These are phyloP conservation scores for Daucus carota DNA, from an alignment of 129 eudicot species.

Conservation along the genomic window DNA sequence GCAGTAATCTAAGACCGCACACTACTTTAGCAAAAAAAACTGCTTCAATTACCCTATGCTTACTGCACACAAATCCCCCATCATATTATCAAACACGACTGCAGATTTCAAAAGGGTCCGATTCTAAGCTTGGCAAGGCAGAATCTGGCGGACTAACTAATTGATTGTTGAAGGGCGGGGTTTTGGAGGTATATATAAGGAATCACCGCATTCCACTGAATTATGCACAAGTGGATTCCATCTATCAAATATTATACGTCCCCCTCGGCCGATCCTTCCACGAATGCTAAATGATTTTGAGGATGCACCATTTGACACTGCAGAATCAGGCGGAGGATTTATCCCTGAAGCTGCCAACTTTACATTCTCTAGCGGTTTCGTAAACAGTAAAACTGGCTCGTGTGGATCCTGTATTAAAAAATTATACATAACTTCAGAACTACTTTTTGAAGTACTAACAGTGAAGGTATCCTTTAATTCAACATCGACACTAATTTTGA, in stretches of 20 bases:
- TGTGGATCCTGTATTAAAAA: conserved; percentile 63
- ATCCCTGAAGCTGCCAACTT: conserved; percentile 81
- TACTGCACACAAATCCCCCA: not conserved
- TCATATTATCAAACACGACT: not conserved
- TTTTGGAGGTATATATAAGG: conserved; percentile 49
- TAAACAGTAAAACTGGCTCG: conserved; percentile 78
- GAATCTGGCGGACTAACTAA: conserved; percentile 12
- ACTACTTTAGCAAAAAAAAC: not conserved
- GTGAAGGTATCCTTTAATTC: not conserved
- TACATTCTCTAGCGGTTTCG: conserved; percentile 65
- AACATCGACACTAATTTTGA: not conserved
- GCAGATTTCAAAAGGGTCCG: not conserved
- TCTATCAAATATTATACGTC: conserved; percentile 80
- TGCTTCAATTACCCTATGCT: not conserved
- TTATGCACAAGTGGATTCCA: conserved; percentile 70
- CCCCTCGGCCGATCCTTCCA: conserved; percentile 92
- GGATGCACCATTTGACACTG: conserved; percentile 22
- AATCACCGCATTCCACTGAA: conserved; percentile 45
- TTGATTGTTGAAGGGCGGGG: conserved; percentile 30
- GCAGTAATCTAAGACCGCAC: conserved; percentile 1
- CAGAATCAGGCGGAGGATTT: conserved; percentile 51
- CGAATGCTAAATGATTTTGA: conserved; percentile 28
- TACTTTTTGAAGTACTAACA: not conserved
- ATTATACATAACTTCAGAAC: not conserved
- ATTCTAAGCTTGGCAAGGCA: not conserved